A percentile compares a stretch with the other conserved stretches of the same genome.
These are phyloP conservation scores for Gnomoniopsis smithogilvyi DNA, from an alignment of 2,329 filamentous ascomycete genomes.

Conservation along the genomic window DNA sequence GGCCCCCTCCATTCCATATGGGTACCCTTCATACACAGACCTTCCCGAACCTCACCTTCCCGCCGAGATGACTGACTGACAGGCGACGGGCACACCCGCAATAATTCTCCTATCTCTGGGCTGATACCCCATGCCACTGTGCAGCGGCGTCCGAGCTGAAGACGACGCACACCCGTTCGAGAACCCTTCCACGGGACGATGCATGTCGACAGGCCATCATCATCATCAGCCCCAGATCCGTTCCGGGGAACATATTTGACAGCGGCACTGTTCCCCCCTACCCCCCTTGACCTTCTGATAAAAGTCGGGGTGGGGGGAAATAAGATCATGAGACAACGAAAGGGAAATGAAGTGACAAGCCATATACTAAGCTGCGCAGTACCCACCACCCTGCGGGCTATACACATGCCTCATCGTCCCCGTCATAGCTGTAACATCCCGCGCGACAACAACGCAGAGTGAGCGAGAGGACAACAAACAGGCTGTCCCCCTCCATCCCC, in stretches of 20 bases:
- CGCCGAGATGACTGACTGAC: background rate
- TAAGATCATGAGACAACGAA: background rate
- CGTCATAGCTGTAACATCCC: background rate
- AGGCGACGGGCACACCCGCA: background rate
- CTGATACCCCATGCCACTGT: background rate
- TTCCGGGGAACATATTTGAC: background rate
- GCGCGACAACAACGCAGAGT: background rate
- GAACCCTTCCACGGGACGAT: background rate
- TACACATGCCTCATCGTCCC: background rate
- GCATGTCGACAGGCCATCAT: background rate
- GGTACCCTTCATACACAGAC: background rate
- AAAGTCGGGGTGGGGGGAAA: background rate
- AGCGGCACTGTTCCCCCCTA: background rate
- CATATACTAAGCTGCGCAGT: no score
- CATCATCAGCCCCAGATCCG: background rate
- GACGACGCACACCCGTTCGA: background rate
- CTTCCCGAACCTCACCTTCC: background rate
- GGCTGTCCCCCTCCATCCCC: no score
- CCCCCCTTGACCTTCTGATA: background rate
- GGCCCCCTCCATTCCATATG: background rate
- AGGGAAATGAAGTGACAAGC: background rate
- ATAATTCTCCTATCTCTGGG: background rate
- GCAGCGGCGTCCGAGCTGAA: background rate
- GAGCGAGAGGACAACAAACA: background rate
- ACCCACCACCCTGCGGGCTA: background rate